Base-by-base conservation (phyloP, 306 rosid species). In the Quercus engelmannii region DNA sequence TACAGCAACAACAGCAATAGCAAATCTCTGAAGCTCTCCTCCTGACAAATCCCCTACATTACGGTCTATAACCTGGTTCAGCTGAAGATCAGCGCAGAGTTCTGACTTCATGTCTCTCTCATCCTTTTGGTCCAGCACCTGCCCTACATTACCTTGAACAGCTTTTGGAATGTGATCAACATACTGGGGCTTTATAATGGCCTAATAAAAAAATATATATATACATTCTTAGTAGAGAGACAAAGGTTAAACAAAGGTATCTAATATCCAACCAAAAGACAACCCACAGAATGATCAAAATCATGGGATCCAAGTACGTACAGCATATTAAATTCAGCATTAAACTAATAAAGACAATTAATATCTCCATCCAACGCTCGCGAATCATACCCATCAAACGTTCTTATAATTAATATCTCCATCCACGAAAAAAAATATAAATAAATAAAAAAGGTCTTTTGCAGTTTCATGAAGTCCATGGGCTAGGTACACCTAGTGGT, bases 11-110 rank as follows among this genome's bases (percentile, higher is more conserved):
- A 90, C 97, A 1, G 98, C 99, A 90, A 96, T 96, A 59, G 99
- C 99, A 87, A 96, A 96, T 76, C 98, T 85, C 86, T 96, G 98
- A 85, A 96, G 99, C 82, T 96, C 99, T 74, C 99, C 99, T 79
- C 98, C 99, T 1, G 99, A 93, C 71, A 96, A 90, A 83, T 96
- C 98, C 65, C 94, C 99, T 23, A 96, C 98, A 81, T 90, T 96
- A 71, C 97, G 96, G 56, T 93, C 99, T 77, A 89, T 91, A 87
- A 96, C 99, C 85, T 90, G 97, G 85, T 96, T 96, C 56, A 96
- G 98, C 58, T 96, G 84, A 46, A 96, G 96, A 89, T 93, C 97
- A 62, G 26, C 76, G 74, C 99, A 96, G 21, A 96, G 91, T 79
- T 87, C 87, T 26, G 76, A 77, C 84, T 96, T 96, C 87, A 80